Conservation (phyloP, 257 asterid genomes). For the Ophiorrhiza pumila region DNA sequence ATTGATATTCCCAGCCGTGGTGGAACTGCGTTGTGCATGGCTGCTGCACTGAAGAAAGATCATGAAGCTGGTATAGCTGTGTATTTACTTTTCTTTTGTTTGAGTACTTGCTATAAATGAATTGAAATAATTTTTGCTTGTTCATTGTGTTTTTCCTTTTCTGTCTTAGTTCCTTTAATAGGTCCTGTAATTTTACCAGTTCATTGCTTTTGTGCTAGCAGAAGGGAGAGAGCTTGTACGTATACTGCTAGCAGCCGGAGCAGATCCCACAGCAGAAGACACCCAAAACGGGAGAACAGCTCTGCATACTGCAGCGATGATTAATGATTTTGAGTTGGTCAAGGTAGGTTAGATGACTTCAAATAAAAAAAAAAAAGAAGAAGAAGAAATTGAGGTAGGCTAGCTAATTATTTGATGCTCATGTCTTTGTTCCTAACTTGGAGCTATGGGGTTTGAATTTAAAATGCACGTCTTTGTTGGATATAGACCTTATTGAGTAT, state of each 20-base stretch:
- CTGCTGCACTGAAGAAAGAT: constrained; percentile 85
- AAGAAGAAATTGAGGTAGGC: neutral
- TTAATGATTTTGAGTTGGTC: constrained; percentile 84
- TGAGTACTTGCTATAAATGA: neutral
- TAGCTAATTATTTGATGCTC: neutral
- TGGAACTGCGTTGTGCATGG: constrained; percentile 98
- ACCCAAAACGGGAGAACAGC: constrained; percentile 84
- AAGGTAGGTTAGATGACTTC: constrained; percentile 52
- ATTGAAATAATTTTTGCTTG: neutral
- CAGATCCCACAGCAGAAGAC: constrained; percentile 90
- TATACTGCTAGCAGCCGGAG: constrained; percentile 83
- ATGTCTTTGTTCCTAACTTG: constrained; percentile 3
- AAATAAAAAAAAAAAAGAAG: constrained; percentile 1
- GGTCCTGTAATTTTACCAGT: constrained; percentile 3
- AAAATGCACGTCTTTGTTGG: neutral
- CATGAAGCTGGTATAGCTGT: constrained; percentile 74
- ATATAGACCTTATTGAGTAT: neutral
- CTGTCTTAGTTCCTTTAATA: neutral
- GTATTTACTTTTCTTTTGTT: neutral
- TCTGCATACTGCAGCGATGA: constrained; percentile 94
- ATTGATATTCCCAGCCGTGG: constrained; percentile 82
- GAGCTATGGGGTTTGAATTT: neutral
- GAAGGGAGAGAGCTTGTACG: constrained; percentile 91
- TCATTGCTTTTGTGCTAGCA: constrained; percentile 23
- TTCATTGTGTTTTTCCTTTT: neutral